Percentiles rank a stretch among this genome's conserved stretches.
These are phyloP conservation scores for Pinus tabuliformis DNA, from an alignment of 75 land plant species.

Conservation along the genomic window DNA sequence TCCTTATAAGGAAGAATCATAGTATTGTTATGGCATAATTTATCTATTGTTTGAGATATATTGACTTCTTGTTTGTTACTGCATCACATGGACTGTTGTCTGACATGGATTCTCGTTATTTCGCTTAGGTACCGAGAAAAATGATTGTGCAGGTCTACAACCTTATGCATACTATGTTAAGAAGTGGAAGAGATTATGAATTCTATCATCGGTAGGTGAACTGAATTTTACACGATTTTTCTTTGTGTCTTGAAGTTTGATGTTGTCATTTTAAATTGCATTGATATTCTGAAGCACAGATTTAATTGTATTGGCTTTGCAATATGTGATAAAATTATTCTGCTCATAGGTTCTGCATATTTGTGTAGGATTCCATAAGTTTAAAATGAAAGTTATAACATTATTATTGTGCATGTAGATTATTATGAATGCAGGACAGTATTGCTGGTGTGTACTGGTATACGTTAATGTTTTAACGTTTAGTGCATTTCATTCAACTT, in stretches of 20 bases:
- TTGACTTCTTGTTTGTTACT: background rate
- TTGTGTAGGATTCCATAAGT: too few species aligned
- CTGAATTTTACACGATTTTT: background rate
- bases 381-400: background rate
- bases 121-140: constrained; percentile 86
- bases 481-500: too few species aligned
- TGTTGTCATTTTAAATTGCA: background rate
- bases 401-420: background rate
- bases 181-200: constrained; percentile 89
- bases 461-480: too few species aligned
- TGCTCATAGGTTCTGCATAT: background rate
- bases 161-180: constrained; percentile 72
- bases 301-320: background rate
- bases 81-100: background rate
- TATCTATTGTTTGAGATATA: background rate
- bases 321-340: background rate
- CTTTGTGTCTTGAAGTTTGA: background rate
- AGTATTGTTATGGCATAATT: background rate
- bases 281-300: background rate
- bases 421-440: background rate
- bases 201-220: constrained; percentile 84
- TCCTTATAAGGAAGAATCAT: background rate
- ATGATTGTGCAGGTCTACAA: constrained; percentile 96
- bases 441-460: background rate
- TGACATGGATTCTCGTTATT: background rate